phyloP scores from a whole-genome alignment of 192 early-diverging fungal genomes.

The Backusella tuberculispora region DNA sequence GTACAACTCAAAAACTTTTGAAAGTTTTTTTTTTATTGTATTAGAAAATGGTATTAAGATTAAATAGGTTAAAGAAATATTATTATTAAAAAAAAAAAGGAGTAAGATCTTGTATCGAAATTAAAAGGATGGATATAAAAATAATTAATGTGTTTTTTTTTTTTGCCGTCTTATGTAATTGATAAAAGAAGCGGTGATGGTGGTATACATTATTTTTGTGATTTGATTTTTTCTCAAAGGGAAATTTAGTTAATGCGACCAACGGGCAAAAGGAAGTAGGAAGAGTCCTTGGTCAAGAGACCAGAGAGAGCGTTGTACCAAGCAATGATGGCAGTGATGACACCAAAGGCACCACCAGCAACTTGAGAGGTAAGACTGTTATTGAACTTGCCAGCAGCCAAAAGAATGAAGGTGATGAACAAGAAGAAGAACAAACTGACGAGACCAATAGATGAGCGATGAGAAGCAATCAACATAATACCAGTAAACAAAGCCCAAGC shows the following conservation, averaged over 20 bases:
- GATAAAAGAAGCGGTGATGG: neutral
- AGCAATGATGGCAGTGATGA: conserved; percentile 74
- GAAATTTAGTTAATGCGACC: conserved; percentile 34
- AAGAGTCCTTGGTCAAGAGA: conserved; percentile 56
- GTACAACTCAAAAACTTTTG: neutral
- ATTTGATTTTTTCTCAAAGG: neutral
- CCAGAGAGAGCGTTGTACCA: conserved; percentile 76
- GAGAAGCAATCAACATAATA: conserved; percentile 67
- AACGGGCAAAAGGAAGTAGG: conserved; percentile 59
- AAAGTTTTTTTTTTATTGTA: conserved; percentile 1
- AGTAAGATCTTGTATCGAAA: neutral
- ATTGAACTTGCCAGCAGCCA: conserved; percentile 65
- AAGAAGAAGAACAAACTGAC: conserved; percentile 70
- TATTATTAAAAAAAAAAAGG: conserved; percentile 4
- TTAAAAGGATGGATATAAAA: conserved; percentile 7
- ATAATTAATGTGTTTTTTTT: neutral
- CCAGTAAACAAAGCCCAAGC: conserved; percentile 73
- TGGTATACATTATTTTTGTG: conserved; percentile 8
- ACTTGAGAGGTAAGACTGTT: conserved; percentile 47
- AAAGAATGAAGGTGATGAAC: conserved; percentile 69
- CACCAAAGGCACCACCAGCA: conserved; percentile 74
- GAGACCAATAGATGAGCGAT: conserved; percentile 65
- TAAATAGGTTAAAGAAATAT: neutral
- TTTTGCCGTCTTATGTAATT: neutral
- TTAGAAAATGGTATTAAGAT: conserved; percentile 21